Evolutionary conservation across 2,329 filamentous ascomycete genomes (phyloP), one percentile per base, ranked within the genome.

Genomic region (Decorospora gaudefroyi): DNA sequence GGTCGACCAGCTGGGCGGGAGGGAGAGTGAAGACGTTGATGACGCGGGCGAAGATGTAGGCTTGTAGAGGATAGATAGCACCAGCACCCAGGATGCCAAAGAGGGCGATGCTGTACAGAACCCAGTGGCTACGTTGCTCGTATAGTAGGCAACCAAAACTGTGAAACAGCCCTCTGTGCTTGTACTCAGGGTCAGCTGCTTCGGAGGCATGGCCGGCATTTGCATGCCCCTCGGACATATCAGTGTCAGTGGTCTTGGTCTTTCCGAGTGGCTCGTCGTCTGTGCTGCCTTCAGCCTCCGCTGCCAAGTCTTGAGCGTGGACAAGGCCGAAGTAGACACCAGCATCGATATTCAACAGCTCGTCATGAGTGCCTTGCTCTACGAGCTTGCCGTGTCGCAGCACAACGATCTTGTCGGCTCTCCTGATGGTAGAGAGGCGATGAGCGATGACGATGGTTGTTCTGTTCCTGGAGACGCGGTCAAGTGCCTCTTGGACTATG

Each of bases 391-490:
- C 90, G 55, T 85, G 80, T 34, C 85, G 78, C 39, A 95, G 69
- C 1, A 95, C 89, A 6, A 90, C 75, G 40, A 95, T 95, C 25
- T 83, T 81, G 61, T 95, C 86, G 3, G 89, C 88, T 52, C 86
- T 82, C 65, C 84, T 85, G 59, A 90, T 87, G 0, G 87, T 90
- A 0, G 85, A 87, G 2, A 90, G 74, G 3, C 86, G 77, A 64
- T 90, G 87, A 0, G 89, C 90, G 33, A 92, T 88, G 28, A 90
- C 81, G n/a, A 93, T 80, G 0, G 88, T 84, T 0, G 86, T 88
- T 4, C 88, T 79, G 5, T 76, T 78, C 7, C 79, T 73, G 0
- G 86, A 79, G 0, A 85, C 74, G 0, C 80, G 79, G 13, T 79
- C 76, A 37, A 90, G 54, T 73, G 78, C 68, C 74, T 81, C 51